These are phyloP conservation scores for Sporisorium reilianum DNA, from an alignment of 1,284 basidiomycete species.

Conservation along the genomic window DNA sequence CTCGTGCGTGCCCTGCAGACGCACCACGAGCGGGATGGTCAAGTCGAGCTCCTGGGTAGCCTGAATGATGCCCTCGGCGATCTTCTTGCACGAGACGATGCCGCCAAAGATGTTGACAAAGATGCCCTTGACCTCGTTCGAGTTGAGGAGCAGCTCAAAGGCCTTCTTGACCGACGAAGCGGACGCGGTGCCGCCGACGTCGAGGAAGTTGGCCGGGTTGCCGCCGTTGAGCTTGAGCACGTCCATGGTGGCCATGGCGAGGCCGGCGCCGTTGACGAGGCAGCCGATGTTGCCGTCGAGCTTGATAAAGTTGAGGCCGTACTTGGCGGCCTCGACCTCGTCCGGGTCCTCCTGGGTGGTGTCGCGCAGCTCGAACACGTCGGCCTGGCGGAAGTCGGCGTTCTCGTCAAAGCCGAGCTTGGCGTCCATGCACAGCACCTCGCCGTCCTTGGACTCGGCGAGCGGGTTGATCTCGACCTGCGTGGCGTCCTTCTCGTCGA, in stretches of 20 bases:
- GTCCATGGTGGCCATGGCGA: conserved; percentile 99
- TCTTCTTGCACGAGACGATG: conserved; percentile 95
- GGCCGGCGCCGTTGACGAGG: conserved; percentile 96
- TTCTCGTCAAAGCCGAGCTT: conserved; percentile 99
- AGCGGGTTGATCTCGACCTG: conserved; percentile 99
- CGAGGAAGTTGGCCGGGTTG: conserved; percentile 97
- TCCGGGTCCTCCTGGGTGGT: conserved; percentile 94
- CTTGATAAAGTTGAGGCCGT: conserved; percentile 98
- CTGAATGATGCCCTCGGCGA: conserved; percentile 87
- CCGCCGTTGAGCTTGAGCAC: conserved; percentile 80
- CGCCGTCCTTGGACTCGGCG: conserved; percentile 92
- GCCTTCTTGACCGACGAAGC: conserved; percentile 99
- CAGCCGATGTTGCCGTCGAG: conserved; percentile 98
- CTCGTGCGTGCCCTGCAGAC: conserved; percentile 97
- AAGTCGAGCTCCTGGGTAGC: conserved; percentile 92
- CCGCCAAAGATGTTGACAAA: conserved; percentile 87
- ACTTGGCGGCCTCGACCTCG: conserved; percentile 82
- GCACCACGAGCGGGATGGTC: conserved; percentile 88
- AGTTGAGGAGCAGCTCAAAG: conserved; percentile 91
- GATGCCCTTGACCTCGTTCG: conserved; percentile 95
- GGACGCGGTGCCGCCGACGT: conserved; percentile 96
- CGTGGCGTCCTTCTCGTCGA: conserved; percentile 98
- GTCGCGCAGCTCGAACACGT: conserved; percentile 90
- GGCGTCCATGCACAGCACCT: conserved; percentile 99
- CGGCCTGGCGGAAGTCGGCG: conserved; percentile 95